Conservation (phyloP, 108 stramenopile genomes). For the Fragilaria radians region DNA sequence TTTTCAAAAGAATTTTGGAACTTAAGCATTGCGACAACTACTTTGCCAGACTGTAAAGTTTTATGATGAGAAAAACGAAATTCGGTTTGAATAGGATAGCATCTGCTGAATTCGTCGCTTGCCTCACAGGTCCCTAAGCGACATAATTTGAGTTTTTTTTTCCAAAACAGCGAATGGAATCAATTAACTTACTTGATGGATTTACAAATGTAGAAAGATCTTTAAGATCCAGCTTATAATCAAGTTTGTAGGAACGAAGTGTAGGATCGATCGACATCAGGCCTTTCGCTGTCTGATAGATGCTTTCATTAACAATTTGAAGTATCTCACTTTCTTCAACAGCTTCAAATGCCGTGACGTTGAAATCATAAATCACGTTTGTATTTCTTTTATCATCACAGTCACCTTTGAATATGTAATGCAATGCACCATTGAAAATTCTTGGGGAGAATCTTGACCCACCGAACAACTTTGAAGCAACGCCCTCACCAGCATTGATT, state of each 20-base stretch:
- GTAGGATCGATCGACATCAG: background rate
- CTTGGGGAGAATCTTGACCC: background rate
- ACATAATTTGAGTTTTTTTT: background rate
- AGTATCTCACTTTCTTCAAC: background rate
- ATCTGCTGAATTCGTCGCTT: background rate
- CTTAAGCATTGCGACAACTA: slow-evolving; percentile 2
- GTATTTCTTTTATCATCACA: background rate
- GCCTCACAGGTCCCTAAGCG: background rate
- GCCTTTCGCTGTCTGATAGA: background rate
- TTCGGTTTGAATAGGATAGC: slow-evolving; percentile 2
- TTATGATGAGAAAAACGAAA: background rate
- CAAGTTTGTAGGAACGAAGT: background rate
- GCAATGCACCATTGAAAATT: slow-evolving; percentile 4
- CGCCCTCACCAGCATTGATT: slow-evolving; percentile 6
- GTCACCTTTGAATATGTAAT: background rate
- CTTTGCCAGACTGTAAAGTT: background rate
- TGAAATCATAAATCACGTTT: background rate
- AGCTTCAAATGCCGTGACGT: background rate
- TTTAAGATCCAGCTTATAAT: background rate
- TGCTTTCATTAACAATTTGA: background rate
- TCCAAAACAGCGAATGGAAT: background rate
- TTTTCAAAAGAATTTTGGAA: background rate
- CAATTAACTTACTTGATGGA: background rate
- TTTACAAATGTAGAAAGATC: background rate
- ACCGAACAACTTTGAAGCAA: background rate